These are phyloP conservation scores for Hyphopichia pseudoburtonii DNA, from an alignment of 1,139 yeast genomes.

Conservation along the genomic window DNA sequence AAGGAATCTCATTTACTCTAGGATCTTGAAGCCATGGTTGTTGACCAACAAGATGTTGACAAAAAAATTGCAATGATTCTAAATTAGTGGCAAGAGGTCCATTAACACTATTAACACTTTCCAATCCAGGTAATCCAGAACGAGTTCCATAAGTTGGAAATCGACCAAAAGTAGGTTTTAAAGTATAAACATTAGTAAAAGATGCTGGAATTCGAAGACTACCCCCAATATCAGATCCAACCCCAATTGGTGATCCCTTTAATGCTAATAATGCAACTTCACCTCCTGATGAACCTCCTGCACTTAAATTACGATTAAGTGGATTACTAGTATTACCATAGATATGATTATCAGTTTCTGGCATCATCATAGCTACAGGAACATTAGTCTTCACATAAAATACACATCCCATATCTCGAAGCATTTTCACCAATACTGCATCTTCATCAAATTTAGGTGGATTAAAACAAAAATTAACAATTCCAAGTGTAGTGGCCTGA, in stretches of 20 bases:
- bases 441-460: constrained; percentile 30
- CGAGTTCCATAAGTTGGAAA: constrained; percentile 51
- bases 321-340: constrained; percentile 36
- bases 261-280: constrained; percentile 36
- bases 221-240: constrained; percentile 63
- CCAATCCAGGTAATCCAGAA: constrained; percentile 58
- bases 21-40: constrained; percentile 36
- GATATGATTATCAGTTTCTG: constrained; percentile 35
- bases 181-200: constrained; percentile 47
- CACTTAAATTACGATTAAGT: constrained; percentile 26
- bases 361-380: constrained; percentile 41
- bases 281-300: constrained; percentile 42
- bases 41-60: constrained; percentile 23
- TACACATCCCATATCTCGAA: constrained; percentile 32
- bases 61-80: constrained; percentile 27
- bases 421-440: constrained; percentile 24
- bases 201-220: constrained; percentile 49
- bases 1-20: constrained; percentile 30
- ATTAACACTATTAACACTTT: constrained; percentile 34
- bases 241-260: constrained; percentile 47
- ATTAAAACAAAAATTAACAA: constrained; percentile 30
- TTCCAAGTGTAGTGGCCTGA: constrained; percentile 52
- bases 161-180: constrained; percentile 50
- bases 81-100: constrained; percentile 33
- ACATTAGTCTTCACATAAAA: constrained; percentile 34